Evolutionary conservation across 768 basidiomycete genomes (phyloP), one percentile per base, ranked within the genome.

Genomic region (Phaffia australis): DNA sequence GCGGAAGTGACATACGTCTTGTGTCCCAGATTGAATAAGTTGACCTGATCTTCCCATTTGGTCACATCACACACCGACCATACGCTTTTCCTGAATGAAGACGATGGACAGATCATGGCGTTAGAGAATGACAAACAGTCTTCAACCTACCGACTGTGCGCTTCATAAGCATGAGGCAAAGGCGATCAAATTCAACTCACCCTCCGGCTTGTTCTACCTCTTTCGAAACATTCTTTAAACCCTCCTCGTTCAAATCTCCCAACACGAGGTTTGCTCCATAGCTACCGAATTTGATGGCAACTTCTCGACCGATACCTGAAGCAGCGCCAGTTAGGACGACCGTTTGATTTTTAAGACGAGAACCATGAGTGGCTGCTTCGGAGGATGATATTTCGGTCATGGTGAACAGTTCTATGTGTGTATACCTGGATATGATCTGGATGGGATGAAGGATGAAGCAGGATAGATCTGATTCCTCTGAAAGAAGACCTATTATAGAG

Each of bases 301-400:
- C 58, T 19, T 29, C 54, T 14, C 58, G 2, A n/a, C 66, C 66
- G 9, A 67, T 67, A 9, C 66, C 66, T 16, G 42, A 50, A 5
- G 52, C 60, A 0, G 60, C 60, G 23, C 66, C 66, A 0, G 60
- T 56, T 46, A 67, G 52, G 27, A 60, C 46, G 54, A 67, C 60
- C 52, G 51, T 49, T 23, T 56, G 23, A 46, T 42, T 42, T 18
- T 29, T 23, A 8, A 66, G 65, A 14, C 54, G 51, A n/a, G 15
- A n/a, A 25, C 21, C 32, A 48, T 56, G 55, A 1, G 14, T 8
- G 11, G 16, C 23, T 25, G 54, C 52, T 9, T 64, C 50, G 21
- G 32, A 30, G 29, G 50, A 14, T 29, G 48, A 62, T 14, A 64
- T 47, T 25, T 35, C 54, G 42, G 63, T 47, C 63, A 64, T 64